Conservation (phyloP, 179 eudicot species). For the Sideroxylon spinosum region DNA sequence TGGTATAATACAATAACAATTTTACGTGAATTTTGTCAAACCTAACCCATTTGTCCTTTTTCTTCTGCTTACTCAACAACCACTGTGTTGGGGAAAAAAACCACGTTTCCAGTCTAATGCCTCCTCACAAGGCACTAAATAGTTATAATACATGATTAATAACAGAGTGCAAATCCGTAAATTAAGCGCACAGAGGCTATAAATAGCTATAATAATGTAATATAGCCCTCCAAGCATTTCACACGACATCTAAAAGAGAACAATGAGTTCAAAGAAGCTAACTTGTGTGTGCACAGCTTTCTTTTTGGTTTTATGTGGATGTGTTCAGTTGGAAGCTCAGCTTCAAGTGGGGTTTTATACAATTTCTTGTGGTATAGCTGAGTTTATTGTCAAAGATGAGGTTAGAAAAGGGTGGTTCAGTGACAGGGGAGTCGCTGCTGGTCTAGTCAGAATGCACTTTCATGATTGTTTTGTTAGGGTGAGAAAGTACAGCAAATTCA, state of each 20-base stretch:
- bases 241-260: neutral
- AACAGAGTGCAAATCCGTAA: neutral
- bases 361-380: conserved; percentile 43
- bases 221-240: conserved; percentile 5
- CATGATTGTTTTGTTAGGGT: conserved; percentile 93
- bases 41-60: conserved; percentile 10
- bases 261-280: conserved; percentile 39
- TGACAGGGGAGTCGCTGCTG: conserved; percentile 67
- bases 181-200: neutral
- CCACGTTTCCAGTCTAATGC: conserved; percentile 19
- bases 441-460: conserved; percentile 73
- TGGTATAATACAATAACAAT: neutral
- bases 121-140: conserved; percentile 18
- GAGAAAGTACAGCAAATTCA: conserved; percentile 9
- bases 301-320: conserved; percentile 34
- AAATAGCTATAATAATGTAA: neutral
- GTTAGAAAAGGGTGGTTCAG: conserved; percentile 39
- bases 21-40: neutral
- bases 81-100: neutral
- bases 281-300: conserved; percentile 19
- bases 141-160: conserved; percentile 3
- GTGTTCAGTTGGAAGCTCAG: conserved; percentile 37
- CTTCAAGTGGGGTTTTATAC: conserved; percentile 48
- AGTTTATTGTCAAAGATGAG: conserved; percentile 46
- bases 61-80: conserved; percentile 13